These are phyloP conservation scores for Salvia sclarea DNA, from an alignment of 305 asterid genomes.

Conservation along the genomic window DNA sequence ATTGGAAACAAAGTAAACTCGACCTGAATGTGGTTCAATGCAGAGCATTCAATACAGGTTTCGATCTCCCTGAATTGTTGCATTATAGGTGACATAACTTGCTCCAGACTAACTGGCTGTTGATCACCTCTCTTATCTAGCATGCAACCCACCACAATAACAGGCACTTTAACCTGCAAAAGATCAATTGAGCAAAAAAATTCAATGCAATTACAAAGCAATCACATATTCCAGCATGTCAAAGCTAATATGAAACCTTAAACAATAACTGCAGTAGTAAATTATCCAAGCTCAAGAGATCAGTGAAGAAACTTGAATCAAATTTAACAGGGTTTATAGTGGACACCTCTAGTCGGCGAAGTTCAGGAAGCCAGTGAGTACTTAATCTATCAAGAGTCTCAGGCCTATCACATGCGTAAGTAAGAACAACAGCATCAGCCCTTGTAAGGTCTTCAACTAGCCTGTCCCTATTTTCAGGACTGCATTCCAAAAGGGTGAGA, in stretches of 20 bases:
- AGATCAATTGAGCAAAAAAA: background rate
- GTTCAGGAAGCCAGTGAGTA: slow-evolving; percentile 97
- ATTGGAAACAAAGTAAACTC: slow-evolving; percentile 13
- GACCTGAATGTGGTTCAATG: slow-evolving; percentile 80
- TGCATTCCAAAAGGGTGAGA: slow-evolving; percentile 37
- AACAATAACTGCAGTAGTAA: slow-evolving; percentile 1
- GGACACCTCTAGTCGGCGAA: slow-evolving; percentile 81
- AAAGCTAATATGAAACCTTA: slow-evolving; percentile 14
- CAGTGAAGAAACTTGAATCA: slow-evolving; percentile 9
- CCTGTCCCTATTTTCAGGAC: slow-evolving; percentile 68
- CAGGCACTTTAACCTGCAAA: slow-evolving; percentile 87
- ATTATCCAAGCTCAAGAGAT: slow-evolving; percentile 19
- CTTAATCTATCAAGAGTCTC: slow-evolving; percentile 88
- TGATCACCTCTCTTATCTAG: slow-evolving; percentile 86
- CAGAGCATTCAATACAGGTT: slow-evolving; percentile 98
- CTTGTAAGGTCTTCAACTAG: slow-evolving; percentile 76
- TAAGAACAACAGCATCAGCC: slow-evolving; percentile 92
- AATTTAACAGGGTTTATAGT: slow-evolving; percentile 27
- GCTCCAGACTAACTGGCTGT: slow-evolving; percentile 78
- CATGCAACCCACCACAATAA: slow-evolving; percentile 98
- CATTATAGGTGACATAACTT: slow-evolving; percentile 98
- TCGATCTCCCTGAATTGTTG: slow-evolving; percentile 99
- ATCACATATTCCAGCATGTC: background rate
- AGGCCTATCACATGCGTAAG: slow-evolving; percentile 90
- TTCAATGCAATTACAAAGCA: background rate